Base-by-base conservation (phyloP, 768 basidiomycete genomes). In the Naganishia vishniacii region DNA sequence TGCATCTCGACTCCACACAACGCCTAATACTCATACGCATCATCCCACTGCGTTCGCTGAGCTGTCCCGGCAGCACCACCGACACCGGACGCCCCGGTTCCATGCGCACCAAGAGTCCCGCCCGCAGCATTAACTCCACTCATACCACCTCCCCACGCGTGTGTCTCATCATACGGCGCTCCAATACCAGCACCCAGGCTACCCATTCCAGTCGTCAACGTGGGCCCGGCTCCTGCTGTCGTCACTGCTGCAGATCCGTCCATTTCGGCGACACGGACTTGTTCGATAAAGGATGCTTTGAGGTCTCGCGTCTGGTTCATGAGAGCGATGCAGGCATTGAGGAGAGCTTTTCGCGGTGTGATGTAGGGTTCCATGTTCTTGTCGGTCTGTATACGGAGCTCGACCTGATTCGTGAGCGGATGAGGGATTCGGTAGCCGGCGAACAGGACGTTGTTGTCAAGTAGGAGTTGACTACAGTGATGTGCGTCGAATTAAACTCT, bases 341-440 rank as follows among this genome's bases (percentile, higher is more conserved):
- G 88, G 26, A 98, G 83, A 20, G 87, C 85, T 56, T 62, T 59
- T 15, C 65, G 65, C 9, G 65, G 65, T 13, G 65, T 56, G 23
- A 83, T 84, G 68, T 89, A 83, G 0, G 94, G 91, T 18, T 92
- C 88, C 48, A 86, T 78, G 1, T 84, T 81, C 25, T 91, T 90
- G 77, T 97, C 91, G 1, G 93, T 97, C 79, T 97, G 95, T 61
- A 98, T 84, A 78, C 95, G 97, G 78, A 99, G 84, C 63, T 89
- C 81, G 79, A 98, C 94, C 76, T 92, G 84, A 8, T 93, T 91
- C 68, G 95, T 90, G 23, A 94, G 84, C 0, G 95, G 94, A 72
- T 97, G 95, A 0, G 94, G 94, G 41, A 92, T 91, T 80, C 93
- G 91, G 85, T 98, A 98, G 1, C 95, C 95, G 0, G 93, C 93